Evolutionary conservation across 2,329 filamentous ascomycete genomes (phyloP), one percentile per base, ranked within the genome.

Genomic region (Aspergillus jensenii): DNA sequence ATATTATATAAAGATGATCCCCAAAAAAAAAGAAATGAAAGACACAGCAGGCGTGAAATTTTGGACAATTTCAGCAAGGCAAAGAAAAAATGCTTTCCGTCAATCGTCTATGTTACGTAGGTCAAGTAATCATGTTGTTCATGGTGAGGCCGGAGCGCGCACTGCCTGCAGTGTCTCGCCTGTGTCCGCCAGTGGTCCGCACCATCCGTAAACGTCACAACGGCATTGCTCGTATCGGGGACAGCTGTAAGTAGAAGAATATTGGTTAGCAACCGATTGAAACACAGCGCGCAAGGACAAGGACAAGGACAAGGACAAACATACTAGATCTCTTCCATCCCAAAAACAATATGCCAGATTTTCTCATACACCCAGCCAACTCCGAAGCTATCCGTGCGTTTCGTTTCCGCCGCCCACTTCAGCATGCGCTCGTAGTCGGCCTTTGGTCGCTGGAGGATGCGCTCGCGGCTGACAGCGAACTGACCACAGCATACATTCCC

Each of bases 401-500:
- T 60, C 9, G 69, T 72, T 44, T 68, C 68, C 14, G 64, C 62
- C 15, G 67, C 67, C 72, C 72, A 75, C 14, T 64, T 58, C 21
- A 73, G 54, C 55, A 74, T 73, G 4, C 70, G 67, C 31, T 70
- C 59, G 53, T 75, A 75, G 44, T 73, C 71, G 37, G 59, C 56
- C 12, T 53, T 51, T 6, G 71, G 66, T 2, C 71, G 64, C 23
- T 63, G 59, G 9, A 52, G 63, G 23, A 75, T 73, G 31, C 68
- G 65, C 17, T 68, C 64, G 14, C 68, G 66, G 33, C 68, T 71
- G 1, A 74, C 68, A 6, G 71, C 71, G 44, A 75, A 75, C 55
- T 75, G 72, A 2, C 65, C 69, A 40, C 72, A 75, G 56, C 72
- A 75, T 1, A 72, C 62, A 50, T 68, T 65, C n/a, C 66, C 70